phyloP scores from a whole-genome alignment of 2,329 filamentous ascomycete species.

The Colletotrichum neosansevieriae region DNA sequence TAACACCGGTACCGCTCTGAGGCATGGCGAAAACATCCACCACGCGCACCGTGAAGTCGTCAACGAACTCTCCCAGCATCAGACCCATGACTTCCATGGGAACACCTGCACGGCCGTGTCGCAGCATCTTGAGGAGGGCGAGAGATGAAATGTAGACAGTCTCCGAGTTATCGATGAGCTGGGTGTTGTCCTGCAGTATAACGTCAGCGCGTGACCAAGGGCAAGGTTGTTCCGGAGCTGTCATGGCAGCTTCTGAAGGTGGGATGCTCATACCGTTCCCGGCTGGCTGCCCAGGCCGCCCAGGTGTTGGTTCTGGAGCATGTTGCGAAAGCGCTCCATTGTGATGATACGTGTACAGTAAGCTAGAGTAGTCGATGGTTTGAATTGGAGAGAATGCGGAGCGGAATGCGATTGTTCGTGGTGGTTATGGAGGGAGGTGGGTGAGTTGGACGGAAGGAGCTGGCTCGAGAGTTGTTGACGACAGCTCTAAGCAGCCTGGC shows the following conservation, averaged over 20 bases:
- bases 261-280: conserved; percentile 66
- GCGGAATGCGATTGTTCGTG: conserved; percentile 3
- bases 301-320: conserved; percentile 84
- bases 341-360: conserved; percentile 41
- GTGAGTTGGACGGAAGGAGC: conserved; percentile 40
- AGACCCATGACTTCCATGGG: conserved; percentile 99
- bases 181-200: conserved; percentile 79
- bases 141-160: conserved; percentile 99
- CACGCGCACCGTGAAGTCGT: conserved; percentile 98
- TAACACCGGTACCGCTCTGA: conserved; percentile 97
- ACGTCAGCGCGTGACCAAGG: background rate
- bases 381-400: conserved; percentile 8
- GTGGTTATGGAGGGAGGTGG: conserved; percentile 15
- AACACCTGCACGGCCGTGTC: conserved; percentile 95
- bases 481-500: conserved; percentile 49
- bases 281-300: conserved; percentile 70
- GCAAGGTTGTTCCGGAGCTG: conserved; percentile 7
- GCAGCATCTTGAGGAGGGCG: conserved; percentile 97
- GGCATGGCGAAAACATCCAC: conserved; percentile 99
- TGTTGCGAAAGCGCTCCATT: conserved; percentile 94
- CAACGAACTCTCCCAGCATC: conserved; percentile 98
- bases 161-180: conserved; percentile 98
- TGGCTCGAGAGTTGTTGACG: conserved; percentile 45
- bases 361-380: background rate
- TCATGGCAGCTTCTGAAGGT: conserved; percentile 29